Evolutionary conservation across 2,329 filamentous ascomycete species (phyloP).

Genomic region (Colletotrichum phormii): DNA sequence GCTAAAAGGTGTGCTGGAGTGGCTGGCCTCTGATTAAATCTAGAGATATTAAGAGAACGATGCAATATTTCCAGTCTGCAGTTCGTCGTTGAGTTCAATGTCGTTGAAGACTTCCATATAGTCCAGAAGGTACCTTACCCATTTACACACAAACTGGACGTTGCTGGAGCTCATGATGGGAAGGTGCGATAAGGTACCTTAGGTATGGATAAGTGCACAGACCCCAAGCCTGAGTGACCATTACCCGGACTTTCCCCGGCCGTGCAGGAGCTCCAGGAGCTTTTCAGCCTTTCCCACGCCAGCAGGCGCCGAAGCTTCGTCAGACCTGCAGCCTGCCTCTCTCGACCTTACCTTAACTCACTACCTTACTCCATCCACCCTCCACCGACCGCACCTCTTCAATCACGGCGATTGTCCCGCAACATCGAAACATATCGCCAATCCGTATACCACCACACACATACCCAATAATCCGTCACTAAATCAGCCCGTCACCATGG

Average conservation of each 20-base stretch:
- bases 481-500: conserved; percentile 63
- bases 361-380: conserved; percentile 34
- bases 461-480: conserved; percentile 27
- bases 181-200: too few species aligned
- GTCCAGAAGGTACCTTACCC: too few species aligned
- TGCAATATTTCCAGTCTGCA: not conserved
- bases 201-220: not conserved
- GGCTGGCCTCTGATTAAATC: not conserved
- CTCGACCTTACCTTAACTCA: conserved; percentile 10
- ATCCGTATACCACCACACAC: conserved; percentile 1
- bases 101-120: too few species aligned
- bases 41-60: not conserved
- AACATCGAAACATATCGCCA: conserved; percentile 15
- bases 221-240: not conserved
- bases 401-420: conserved; percentile 29
- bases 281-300: conserved; percentile 38
- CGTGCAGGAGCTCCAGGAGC: conserved; percentile 36
- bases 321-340: conserved; percentile 45
- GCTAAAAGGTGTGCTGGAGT: not conserved
- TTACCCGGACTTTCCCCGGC: conserved; percentile 36
- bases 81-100: not conserved
- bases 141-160: too few species aligned
- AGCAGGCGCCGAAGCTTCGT: conserved; percentile 43
- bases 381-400: conserved; percentile 33
- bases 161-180: not conserved